A percentile compares a stretch with the other conserved stretches of the same genome.
Conservation (phyloP, 2,329 filamentous ascomycete genomes). For the Ceratocystis huliohia region DNA sequence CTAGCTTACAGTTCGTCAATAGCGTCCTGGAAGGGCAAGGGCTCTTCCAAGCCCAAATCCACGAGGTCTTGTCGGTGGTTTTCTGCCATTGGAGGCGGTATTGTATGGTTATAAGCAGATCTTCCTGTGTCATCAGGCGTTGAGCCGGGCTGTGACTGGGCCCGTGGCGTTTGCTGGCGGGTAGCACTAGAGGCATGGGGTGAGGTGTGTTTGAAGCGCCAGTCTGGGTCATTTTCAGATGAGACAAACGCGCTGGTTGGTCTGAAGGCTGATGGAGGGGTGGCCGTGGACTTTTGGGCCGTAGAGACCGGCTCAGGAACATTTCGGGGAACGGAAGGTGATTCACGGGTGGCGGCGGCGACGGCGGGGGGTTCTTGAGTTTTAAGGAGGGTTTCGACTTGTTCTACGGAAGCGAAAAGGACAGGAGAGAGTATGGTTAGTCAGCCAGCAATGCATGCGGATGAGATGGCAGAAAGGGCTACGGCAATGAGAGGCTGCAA, state of each 20-base stretch:
- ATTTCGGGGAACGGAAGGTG: neutral
- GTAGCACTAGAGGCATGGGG: conserved; percentile 29
- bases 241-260: neutral
- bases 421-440: neutral
- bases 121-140: neutral
- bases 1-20: conserved; percentile 63
- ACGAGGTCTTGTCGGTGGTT: conserved; percentile 55
- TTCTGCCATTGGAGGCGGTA: neutral
- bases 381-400: conserved; percentile 85
- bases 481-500: neutral
- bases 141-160: neutral
- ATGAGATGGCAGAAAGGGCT: neutral
- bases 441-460: neutral
- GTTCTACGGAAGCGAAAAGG: conserved; percentile 43
- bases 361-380: conserved; percentile 48
- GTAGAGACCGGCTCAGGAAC: conserved; percentile 10
- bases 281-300: neutral
- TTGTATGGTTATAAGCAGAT: neutral
- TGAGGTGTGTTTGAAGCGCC: conserved; percentile 44
- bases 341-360: neutral
- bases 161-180: neutral
- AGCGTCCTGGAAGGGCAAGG: conserved; percentile 44
- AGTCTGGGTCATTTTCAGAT: neutral
- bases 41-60: conserved; percentile 46
- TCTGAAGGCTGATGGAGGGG: neutral